Evolutionary conservation across 78 protist genomes (phyloP), one percentile per base, ranked within the genome.

Genomic region (Trichosphaerium sp.): DNA sequence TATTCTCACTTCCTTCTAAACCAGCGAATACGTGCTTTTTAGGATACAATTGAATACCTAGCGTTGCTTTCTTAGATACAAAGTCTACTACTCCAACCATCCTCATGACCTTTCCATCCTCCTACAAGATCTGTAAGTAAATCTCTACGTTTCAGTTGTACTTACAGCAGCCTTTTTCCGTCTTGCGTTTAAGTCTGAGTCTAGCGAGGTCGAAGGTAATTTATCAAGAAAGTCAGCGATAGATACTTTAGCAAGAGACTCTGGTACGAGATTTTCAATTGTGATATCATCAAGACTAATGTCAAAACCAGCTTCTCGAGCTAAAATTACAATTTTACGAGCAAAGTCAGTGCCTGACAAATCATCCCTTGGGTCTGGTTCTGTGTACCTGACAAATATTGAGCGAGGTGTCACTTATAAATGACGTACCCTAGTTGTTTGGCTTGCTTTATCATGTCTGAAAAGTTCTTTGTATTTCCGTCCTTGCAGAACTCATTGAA

Each of bases 301-400:
- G 5, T 5, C 4, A 1, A 31, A 49, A 3, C 41, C 41, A 1
- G 61, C 49, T 7, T 70, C 75, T 10, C 75, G 37, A 11, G 75
- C 34, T 6, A 70, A 34, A 12, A 70, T 70, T 34, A 70, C 44
- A 37, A 62, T 71, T 78, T 89, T 83, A 31, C 89, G 69, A 1
- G 90, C 93, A 26, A 83, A 83, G 35, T 88, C 89, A 49, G 47
- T 18, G 14, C 93, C 93, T 40, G 54, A 61, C 29, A 88, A 57
- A 68, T 88, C 93, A 41, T 88, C 89, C 31, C 87, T 63, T 0
- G 89, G 89, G 37, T 88, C 87, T 28, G 89, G 89, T 70, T 88
- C 89, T 2, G 85, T 78, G 74, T 26, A 80, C 29, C 80, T 80
- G 49, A 21, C 49, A 44, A 18, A 21, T 18, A 18, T 44, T 15